Conservation (phyloP, 2,329 filamentous ascomycete genomes). For the Hyphodiscus sp. region DNA sequence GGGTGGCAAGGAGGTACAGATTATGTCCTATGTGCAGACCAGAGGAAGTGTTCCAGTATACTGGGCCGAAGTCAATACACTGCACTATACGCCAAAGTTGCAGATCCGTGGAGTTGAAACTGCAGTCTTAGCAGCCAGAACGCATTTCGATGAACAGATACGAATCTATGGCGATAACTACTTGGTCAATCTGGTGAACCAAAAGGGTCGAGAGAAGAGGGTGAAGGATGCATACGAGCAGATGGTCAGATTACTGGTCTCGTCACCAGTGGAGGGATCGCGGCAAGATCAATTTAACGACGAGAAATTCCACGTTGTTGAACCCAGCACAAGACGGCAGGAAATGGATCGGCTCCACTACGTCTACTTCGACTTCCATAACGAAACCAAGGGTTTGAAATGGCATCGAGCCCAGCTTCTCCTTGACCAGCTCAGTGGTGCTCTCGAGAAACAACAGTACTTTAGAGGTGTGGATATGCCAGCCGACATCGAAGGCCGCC, state of each 20-base stretch:
- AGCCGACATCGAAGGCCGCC: conserved; percentile 57
- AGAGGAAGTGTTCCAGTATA: conserved; percentile 92
- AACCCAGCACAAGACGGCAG: conserved; percentile 50
- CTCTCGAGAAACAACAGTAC: conserved; percentile 75
- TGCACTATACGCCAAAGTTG: conserved; percentile 86
- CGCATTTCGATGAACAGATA: conserved; percentile 93
- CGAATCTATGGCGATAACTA: conserved; percentile 92
- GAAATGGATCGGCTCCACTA: conserved; percentile 86
- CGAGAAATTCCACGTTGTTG: conserved; percentile 77
- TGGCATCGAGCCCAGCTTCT: conserved; percentile 89
- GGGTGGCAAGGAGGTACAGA: conserved; percentile 70
- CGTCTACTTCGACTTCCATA: conserved; percentile 97
- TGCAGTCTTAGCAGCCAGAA: conserved; percentile 69
- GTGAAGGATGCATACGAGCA: conserved; percentile 94
- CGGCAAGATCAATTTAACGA: conserved; percentile 60
- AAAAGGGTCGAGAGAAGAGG: conserved; percentile 81
- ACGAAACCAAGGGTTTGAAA: conserved; percentile 88
- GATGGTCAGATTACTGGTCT: conserved; percentile 70
- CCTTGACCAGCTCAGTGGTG: conserved; percentile 72
- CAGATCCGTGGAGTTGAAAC: conserved; percentile 81
- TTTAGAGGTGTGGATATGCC: conserved; percentile 89
- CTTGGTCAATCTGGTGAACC: conserved; percentile 94
- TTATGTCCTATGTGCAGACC: conserved; percentile 93
- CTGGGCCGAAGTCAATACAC: conserved; percentile 92
- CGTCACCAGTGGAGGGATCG: conserved; percentile 58